Conservation (phyloP, 169 alveolate species). For the Neospora caninum region DNA sequence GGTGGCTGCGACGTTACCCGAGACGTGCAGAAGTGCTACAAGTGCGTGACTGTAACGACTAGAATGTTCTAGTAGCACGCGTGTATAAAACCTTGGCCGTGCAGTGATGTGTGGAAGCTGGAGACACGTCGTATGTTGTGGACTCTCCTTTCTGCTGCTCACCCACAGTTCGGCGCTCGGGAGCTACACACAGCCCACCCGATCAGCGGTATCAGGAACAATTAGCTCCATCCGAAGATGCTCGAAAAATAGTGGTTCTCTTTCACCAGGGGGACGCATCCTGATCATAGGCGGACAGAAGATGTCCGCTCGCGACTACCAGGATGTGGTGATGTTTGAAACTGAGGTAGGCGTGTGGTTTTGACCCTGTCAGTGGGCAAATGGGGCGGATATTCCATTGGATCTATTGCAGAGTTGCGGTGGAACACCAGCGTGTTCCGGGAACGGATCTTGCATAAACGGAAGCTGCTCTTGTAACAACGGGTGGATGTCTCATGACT, state of each 20-base stretch:
- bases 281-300: conserved; percentile 59
- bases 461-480: conserved; percentile 54
- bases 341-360: conserved; percentile 14
- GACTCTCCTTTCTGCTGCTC: conserved; percentile 57
- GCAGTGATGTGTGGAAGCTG: conserved; percentile 58
- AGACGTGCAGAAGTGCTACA: conserved; percentile 61
- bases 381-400: background rate
- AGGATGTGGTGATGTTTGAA: conserved; percentile 34
- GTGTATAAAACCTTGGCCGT: background rate
- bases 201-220: conserved; percentile 37
- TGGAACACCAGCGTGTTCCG: conserved; percentile 45
- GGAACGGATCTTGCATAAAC: conserved; percentile 49
- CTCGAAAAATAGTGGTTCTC: background rate
- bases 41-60: conserved; percentile 22
- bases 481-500: conserved; percentile 56
- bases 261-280: conserved; percentile 55
- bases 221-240: background rate
- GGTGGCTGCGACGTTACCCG: conserved; percentile 67
- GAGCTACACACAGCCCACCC: conserved; percentile 24
- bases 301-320: conserved; percentile 46
- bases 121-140: conserved; percentile 40
- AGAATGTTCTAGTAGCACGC: background rate
- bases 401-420: conserved; percentile 44
- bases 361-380: background rate
- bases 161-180: conserved; percentile 54